A percentile compares a stretch with the other conserved stretches of the same genome.
Conservation (phyloP, 139 green algal species). For the Haematococcus sp. region DNA sequence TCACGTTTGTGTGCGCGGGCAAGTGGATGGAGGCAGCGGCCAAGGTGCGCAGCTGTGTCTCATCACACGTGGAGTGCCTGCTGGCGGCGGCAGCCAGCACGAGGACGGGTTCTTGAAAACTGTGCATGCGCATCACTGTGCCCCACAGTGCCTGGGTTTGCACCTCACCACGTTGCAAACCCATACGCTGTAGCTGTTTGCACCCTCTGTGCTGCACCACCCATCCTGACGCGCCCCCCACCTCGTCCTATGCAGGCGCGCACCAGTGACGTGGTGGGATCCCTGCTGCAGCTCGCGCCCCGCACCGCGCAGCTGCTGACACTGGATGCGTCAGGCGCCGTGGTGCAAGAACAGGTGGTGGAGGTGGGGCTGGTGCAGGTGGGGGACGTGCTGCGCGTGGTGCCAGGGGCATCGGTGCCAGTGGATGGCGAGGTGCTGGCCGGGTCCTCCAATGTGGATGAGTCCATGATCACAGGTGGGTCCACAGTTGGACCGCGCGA, state of each 20-base stretch:
- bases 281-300: constrained; percentile 78
- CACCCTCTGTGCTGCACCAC: too few relatives aligned
- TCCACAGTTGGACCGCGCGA: neutral
- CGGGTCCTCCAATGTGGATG: constrained; percentile 81
- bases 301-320: constrained; percentile 74
- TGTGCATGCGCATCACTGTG: neutral
- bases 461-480: constrained; percentile 91
- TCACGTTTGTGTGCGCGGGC: constrained; percentile 91
- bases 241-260: constrained; percentile 28
- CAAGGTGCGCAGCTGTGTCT: constrained; percentile 15
- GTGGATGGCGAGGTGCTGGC: constrained; percentile 80
- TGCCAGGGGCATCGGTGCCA: constrained; percentile 76
- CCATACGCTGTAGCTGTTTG: too few relatives aligned
- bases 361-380: constrained; percentile 67
- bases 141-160: neutral
- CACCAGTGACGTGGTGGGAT: constrained; percentile 72
- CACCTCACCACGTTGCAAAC: too few relatives aligned
- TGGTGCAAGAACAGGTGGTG: constrained; percentile 72
- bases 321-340: constrained; percentile 40
- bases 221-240: too few relatives aligned
- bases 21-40: constrained; percentile 65
- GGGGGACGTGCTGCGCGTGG: constrained; percentile 53
- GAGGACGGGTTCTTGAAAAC: neutral
- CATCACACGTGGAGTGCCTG: neutral
- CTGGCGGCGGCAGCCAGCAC: neutral